phyloP scores from a whole-genome alignment of 1,139 yeast species.

The Geotrichum carabidarum region DNA sequence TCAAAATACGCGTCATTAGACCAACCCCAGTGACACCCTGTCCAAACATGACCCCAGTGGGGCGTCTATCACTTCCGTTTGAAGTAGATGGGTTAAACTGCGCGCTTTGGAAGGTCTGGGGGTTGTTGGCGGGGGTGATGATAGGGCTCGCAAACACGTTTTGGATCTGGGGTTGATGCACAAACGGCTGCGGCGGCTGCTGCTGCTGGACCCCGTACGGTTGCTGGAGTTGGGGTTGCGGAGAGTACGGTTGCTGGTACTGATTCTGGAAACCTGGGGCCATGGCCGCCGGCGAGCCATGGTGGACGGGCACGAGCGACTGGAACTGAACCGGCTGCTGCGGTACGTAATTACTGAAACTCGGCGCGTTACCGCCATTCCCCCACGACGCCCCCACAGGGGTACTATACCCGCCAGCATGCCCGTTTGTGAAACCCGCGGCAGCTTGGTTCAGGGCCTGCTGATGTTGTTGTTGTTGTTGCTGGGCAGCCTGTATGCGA shows the following conservation, averaged over 20 bases:
- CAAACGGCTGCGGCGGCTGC: not conserved
- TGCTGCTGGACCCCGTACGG: conserved; percentile 10
- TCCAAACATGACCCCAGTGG: conserved; percentile 25
- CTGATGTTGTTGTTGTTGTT: not conserved
- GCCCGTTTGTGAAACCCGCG: not conserved
- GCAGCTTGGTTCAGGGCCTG: not conserved
- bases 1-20: conserved; percentile 49
- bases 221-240: conserved; percentile 6
- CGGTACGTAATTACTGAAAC: conserved; percentile 9
- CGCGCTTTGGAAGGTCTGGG: conserved; percentile 33
- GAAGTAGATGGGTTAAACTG: conserved; percentile 20
- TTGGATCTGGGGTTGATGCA: conserved; percentile 15
- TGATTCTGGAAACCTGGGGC: not conserved
- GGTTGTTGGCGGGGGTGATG: conserved; percentile 36
- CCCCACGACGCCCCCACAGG: conserved; percentile 6
- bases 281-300: not conserved
- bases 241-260: conserved; percentile 2
- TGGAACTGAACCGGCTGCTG: conserved; percentile 11
- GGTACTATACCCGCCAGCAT: not conserved
- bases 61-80: conserved; percentile 6
- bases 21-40: conserved; percentile 33
- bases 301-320: not conserved
- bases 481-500: conserved; percentile 4
- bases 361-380: conserved; percentile 2
- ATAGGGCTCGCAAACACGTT: conserved; percentile 32